A percentile compares a stretch with the other conserved stretches of the same genome.
These are phyloP conservation scores for Orobanche coerulescens DNA, from an alignment of 257 asterid genomes.

Conservation along the genomic window DNA sequence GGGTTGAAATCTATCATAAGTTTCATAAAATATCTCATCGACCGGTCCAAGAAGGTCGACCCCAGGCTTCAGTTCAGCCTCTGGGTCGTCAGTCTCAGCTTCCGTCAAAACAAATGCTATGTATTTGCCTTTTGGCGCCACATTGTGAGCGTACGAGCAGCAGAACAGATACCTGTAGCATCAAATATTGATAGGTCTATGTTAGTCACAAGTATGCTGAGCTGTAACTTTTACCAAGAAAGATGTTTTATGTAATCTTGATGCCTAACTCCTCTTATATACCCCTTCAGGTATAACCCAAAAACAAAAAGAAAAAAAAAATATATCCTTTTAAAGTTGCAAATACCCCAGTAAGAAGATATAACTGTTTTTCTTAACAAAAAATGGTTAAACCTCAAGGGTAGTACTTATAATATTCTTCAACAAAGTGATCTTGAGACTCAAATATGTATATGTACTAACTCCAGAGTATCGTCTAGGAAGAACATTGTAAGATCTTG, in stretches of 20 bases:
- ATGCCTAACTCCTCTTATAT: too few species aligned
- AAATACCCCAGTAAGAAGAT: too few species aligned
- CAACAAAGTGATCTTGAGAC: too few species aligned
- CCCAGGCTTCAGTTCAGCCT: slow-evolving; percentile 87
- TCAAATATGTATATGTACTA: too few species aligned
- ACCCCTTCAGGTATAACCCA: too few species aligned
- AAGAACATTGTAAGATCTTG: neutral
- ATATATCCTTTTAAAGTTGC: too few species aligned
- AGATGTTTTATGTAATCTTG: neutral
- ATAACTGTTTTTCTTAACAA: too few species aligned
- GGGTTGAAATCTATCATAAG: slow-evolving; percentile 73
- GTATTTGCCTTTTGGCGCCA: slow-evolving; percentile 86
- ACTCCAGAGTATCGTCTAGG: neutral
- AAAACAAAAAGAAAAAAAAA: neutral
- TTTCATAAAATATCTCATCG: slow-evolving; percentile 88
- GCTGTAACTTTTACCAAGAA: too few species aligned
- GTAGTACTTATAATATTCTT: too few species aligned
- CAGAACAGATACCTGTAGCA: slow-evolving; percentile 83
- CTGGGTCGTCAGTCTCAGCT: slow-evolving; percentile 85
- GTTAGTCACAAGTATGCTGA: too few species aligned
- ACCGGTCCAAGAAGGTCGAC: slow-evolving; percentile 83
- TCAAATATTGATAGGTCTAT: neutral
- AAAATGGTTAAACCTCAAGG: too few species aligned
- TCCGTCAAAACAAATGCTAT: slow-evolving; percentile 82
- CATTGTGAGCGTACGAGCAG: slow-evolving; percentile 88